phyloP scores from a whole-genome alignment of 208 protist genomes.

The Herpetomonas muscarum region DNA sequence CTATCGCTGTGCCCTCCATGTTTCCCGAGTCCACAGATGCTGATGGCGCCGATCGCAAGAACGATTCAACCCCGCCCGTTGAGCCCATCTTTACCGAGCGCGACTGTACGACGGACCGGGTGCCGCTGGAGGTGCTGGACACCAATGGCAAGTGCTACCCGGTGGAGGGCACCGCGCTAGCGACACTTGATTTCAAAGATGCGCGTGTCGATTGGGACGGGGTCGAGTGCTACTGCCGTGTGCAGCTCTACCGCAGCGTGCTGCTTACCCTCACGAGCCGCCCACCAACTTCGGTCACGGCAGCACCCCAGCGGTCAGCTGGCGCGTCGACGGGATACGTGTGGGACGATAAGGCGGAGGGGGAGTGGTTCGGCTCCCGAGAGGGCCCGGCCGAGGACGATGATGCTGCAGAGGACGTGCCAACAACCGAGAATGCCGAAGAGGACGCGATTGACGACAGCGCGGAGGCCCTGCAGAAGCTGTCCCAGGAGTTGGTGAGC shows the following conservation, averaged over 20 bases:
- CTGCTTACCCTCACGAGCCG: constrained; percentile 34
- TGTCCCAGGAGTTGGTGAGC: constrained; percentile 65
- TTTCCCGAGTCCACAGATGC: too few relatives aligned
- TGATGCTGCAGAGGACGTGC: constrained; percentile 9
- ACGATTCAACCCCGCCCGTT: too few relatives aligned
- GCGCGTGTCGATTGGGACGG: constrained; percentile 37
- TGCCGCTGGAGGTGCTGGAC: constrained; percentile 10
- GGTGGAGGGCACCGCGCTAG: constrained; percentile 38
- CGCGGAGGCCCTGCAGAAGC: constrained; percentile 6
- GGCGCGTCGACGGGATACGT: neutral
- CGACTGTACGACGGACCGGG: constrained; percentile 5
- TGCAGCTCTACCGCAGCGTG: constrained; percentile 66
- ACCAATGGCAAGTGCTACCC: constrained; percentile 28
- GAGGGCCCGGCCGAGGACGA: constrained; percentile 3
- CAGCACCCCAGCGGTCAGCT: neutral
- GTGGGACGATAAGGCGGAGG: neutral
- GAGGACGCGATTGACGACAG: constrained; percentile 19
- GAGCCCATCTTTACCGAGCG: too few relatives aligned
- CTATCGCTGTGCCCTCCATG: too few relatives aligned
- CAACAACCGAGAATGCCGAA: constrained; percentile 5
- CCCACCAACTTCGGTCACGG: neutral
- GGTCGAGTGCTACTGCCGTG: constrained; percentile 37
- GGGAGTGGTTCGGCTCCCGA: neutral
- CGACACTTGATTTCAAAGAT: constrained; percentile 27
- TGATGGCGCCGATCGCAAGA: too few relatives aligned